phyloP scores from a whole-genome alignment of 805 yeast genomes.

The Teunomyces tritomae region DNA sequence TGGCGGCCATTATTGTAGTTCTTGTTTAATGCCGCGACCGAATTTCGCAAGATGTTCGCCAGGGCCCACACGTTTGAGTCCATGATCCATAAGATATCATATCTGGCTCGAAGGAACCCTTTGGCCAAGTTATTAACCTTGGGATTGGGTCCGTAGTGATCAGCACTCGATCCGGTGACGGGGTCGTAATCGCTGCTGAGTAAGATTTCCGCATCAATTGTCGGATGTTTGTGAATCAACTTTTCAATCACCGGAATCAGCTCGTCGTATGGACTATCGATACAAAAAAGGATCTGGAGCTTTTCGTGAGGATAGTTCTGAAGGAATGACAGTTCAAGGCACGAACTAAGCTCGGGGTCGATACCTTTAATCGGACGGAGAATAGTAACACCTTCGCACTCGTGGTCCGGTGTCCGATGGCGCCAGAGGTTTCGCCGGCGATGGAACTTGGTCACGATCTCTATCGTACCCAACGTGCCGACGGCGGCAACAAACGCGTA shows the following conservation, averaged over 20 bases:
- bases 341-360: conserved; percentile 69
- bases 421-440: conserved; percentile 15
- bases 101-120: conserved; percentile 65
- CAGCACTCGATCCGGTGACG: conserved; percentile 30
- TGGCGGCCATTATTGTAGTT: conserved; percentile 52
- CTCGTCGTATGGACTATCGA: conserved; percentile 61
- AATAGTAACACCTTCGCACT: conserved; percentile 57
- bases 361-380: conserved; percentile 81
- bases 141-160: conserved; percentile 79
- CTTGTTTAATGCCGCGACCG: conserved; percentile 50
- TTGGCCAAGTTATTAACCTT: conserved; percentile 84
- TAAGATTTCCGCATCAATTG: conserved; percentile 56
- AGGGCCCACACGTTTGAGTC: conserved; percentile 84
- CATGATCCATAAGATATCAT: conserved; percentile 79
- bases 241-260: conserved; percentile 55
- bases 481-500: conserved; percentile 35
- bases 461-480: conserved; percentile 40
- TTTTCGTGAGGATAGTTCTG: conserved; percentile 63
- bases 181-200: conserved; percentile 25
- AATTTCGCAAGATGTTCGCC: conserved; percentile 60
- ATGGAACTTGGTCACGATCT: conserved; percentile 32
- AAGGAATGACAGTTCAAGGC: conserved; percentile 63
- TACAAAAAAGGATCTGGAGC: conserved; percentile 73
- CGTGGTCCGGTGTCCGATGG: not conserved
- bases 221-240: conserved; percentile 52